These are phyloP conservation scores for Sarocladiaceae sp. DNA, from an alignment of 2,329 filamentous ascomycete species.

Conservation along the genomic window DNA sequence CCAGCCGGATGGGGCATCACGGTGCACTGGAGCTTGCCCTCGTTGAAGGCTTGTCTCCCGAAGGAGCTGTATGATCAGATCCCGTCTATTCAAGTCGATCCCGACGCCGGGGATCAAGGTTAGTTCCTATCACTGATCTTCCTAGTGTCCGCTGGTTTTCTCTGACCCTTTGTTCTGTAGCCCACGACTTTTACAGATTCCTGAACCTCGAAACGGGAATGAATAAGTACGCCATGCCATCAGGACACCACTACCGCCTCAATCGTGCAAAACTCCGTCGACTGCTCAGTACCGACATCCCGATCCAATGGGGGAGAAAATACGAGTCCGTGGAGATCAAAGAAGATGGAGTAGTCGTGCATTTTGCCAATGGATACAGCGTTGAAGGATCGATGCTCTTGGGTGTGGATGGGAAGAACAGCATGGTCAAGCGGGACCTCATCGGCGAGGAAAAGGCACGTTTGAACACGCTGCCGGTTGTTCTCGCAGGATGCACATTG, in stretches of 20 bases:
- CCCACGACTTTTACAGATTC: constrained; percentile 2
- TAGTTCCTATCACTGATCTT: background rate
- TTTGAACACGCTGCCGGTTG: constrained; percentile 1
- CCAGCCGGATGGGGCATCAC: constrained; percentile 5
- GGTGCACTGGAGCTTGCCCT: constrained; percentile 4
- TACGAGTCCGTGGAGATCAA: background rate
- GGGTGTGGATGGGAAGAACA: constrained; percentile 5
- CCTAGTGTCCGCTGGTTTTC: background rate
- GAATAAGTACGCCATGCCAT: constrained; percentile 2
- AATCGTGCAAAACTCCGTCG: constrained; percentile 2
- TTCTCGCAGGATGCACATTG: constrained; percentile 1
- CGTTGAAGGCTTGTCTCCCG: background rate
- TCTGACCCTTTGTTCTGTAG: background rate
- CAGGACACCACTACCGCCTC: constrained; percentile 1
- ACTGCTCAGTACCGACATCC: background rate
- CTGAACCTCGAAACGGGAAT: constrained; percentile 1
- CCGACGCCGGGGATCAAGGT: background rate
- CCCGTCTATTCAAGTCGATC: constrained; percentile 4
- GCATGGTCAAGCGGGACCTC: constrained; percentile 1
- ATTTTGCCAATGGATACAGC: background rate
- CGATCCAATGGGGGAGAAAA: constrained; percentile 2
- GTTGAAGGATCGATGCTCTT: background rate
- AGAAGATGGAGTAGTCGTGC: background rate
- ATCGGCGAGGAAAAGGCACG: background rate
- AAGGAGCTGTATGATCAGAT: constrained; percentile 5